Percentiles rank a stretch among this genome's conserved stretches.
Conservation (phyloP, 2,329 filamentous ascomycete genomes). For the Neodidymelliopsis sp. region DNA sequence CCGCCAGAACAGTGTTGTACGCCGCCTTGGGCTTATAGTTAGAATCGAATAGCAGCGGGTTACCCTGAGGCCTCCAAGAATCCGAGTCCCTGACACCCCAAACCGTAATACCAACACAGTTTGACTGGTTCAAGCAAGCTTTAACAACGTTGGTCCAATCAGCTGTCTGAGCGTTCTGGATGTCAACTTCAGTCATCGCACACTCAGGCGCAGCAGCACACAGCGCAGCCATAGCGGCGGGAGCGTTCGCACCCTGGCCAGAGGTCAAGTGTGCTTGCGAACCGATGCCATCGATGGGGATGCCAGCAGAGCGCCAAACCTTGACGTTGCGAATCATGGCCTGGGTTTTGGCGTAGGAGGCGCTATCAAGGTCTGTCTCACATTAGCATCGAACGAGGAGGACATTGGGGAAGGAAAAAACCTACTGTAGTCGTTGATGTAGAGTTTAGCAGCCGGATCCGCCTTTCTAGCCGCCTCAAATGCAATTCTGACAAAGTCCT, state of each 20-base stretch:
- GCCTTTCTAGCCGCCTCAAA: constrained; percentile 73
- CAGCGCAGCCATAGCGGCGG: constrained; percentile 60
- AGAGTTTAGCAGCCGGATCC: constrained; percentile 73
- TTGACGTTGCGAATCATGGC: constrained; percentile 67
- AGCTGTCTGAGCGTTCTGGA: constrained; percentile 62
- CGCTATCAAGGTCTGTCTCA: constrained; percentile 64
- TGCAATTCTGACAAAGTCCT: constrained; percentile 75
- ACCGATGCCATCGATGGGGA: constrained; percentile 72
- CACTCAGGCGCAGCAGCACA: constrained; percentile 65
- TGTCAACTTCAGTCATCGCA: constrained; percentile 74
- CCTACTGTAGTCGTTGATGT: constrained; percentile 72
- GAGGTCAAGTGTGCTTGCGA: constrained; percentile 58
- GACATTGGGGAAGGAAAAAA: constrained; percentile 37
- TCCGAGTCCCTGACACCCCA: constrained; percentile 62
- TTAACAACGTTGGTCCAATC: constrained; percentile 66
- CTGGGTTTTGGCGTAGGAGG: constrained; percentile 66
- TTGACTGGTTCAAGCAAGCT: constrained; percentile 66
- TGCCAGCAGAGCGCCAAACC: constrained; percentile 68
- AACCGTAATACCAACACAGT: constrained; percentile 73
- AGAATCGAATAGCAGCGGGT: constrained; percentile 56
- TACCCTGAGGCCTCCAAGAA: constrained; percentile 54
- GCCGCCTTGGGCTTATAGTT: constrained; percentile 55
- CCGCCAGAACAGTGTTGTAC: constrained; percentile 44
- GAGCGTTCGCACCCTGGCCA: constrained; percentile 57
- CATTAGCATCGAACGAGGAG: constrained; percentile 36